Percentiles rank a stretch among this genome's conserved stretches.
These are phyloP conservation scores for Ustilago cynodontis DNA, from an alignment of 1,284 basidiomycete genomes.

Conservation along the genomic window DNA sequence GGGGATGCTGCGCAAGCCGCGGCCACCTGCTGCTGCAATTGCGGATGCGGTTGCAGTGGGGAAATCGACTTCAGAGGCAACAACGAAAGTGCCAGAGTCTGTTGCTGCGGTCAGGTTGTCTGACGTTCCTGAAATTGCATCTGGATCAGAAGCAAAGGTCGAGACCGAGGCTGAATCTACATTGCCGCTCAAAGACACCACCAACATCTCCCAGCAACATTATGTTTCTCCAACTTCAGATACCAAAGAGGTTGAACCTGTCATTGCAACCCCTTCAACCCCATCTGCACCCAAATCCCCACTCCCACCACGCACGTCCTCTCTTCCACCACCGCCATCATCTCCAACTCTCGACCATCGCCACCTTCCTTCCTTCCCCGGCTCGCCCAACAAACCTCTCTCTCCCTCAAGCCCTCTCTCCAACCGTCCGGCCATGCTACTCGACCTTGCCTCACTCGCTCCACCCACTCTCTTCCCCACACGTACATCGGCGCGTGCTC, in stretches of 20 bases:
- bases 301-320: conserved; percentile 39
- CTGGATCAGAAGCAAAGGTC: neutral
- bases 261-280: neutral
- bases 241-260: neutral
- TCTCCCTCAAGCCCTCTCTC: conserved; percentile 28
- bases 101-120: conserved; percentile 9
- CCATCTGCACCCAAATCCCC: conserved; percentile 19
- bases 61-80: neutral
- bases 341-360: conserved; percentile 23
- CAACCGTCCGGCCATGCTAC: conserved; percentile 26
- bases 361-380: conserved; percentile 18
- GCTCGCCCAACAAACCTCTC: conserved; percentile 43
- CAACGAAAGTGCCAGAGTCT: neutral
- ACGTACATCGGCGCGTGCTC: conserved; percentile 6
- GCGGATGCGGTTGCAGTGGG: neutral
- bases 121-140: conserved; percentile 16
- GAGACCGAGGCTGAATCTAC: neutral
- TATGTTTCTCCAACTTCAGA: neutral
- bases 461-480: conserved; percentile 18
- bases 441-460: conserved; percentile 34
- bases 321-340: conserved; percentile 39
- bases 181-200: neutral
- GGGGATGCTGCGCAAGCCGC: conserved; percentile 25
- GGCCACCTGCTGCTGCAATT: neutral
- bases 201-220: neutral